Evolutionary conservation across 2,329 filamentous ascomycete genomes (phyloP).

Genomic region (Blastomyces percursus): DNA sequence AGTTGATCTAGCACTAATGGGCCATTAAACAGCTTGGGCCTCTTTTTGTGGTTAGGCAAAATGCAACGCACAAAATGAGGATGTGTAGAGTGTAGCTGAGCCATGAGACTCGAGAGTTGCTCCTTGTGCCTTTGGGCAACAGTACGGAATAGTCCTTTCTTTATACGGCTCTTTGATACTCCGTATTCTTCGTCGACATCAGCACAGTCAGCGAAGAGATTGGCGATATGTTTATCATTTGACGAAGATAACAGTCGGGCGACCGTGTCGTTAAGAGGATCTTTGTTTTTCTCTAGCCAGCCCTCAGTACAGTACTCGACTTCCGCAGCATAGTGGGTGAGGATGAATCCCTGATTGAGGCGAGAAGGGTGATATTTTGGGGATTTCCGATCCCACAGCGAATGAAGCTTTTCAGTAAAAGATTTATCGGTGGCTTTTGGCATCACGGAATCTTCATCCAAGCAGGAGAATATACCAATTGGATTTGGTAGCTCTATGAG

Average conservation of each 20-base stretch:
- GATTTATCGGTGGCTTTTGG: conserved; percentile 94
- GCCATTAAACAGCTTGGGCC: conserved; percentile 82
- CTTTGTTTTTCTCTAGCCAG: conserved; percentile 99
- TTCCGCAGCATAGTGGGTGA: conserved; percentile 95
- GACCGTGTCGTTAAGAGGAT: conserved; percentile 93
- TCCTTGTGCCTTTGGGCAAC: conserved; percentile 97
- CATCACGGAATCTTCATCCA: conserved; percentile 98
- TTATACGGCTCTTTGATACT: conserved; percentile 66
- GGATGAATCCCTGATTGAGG: conserved; percentile 80
- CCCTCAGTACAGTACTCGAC: conserved; percentile 92
- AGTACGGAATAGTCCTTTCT: conserved; percentile 93
- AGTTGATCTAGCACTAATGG: conserved; percentile 92
- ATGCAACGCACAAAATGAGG: conserved; percentile 98
- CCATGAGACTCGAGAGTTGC: conserved; percentile 93
- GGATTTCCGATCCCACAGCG: conserved; percentile 91
- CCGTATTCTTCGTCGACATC: conserved; percentile 65
- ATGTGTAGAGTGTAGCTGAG: conserved; percentile 86
- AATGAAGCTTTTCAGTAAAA: conserved; percentile 96
- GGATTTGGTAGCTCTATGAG: conserved; percentile 92
- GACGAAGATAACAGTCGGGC: conserved; percentile 79
- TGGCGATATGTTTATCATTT: conserved; percentile 68
- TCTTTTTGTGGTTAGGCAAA: conserved; percentile 94
- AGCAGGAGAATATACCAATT: conserved; percentile 95
- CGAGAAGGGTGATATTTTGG: conserved; percentile 84
- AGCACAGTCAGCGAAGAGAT: conserved; percentile 77